Percentiles rank a stretch among this genome's conserved stretches.
Conservation (phyloP, 306 rosid genomes). For the Gleditsia sinensis region DNA sequence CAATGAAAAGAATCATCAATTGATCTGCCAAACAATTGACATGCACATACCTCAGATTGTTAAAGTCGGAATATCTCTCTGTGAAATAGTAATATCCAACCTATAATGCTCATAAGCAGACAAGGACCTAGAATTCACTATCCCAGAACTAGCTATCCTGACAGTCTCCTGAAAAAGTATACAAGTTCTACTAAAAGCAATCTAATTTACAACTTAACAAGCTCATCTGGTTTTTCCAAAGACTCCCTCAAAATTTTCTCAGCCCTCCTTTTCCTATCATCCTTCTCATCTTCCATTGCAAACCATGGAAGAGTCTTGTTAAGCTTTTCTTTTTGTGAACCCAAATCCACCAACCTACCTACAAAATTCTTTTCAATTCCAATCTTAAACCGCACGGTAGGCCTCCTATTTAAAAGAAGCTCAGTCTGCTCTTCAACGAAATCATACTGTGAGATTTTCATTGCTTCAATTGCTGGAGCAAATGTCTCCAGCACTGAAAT, state of each 20-base stretch:
- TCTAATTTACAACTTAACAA: slow-evolving; percentile 76
- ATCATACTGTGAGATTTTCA: slow-evolving; percentile 46
- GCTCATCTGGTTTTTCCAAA: slow-evolving; percentile 67
- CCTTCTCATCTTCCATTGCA: slow-evolving; percentile 62
- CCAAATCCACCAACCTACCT: slow-evolving; percentile 45
- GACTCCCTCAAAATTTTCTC: slow-evolving; percentile 82
- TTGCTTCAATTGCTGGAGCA: slow-evolving; percentile 82
- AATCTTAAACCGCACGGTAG: slow-evolving; percentile 71
- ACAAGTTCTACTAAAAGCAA: slow-evolving; percentile 58
- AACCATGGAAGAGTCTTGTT: slow-evolving; percentile 50
- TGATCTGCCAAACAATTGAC: slow-evolving; percentile 52
- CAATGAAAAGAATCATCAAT: slow-evolving; percentile 58
- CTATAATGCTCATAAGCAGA: slow-evolving; percentile 59
- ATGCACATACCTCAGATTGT: slow-evolving; percentile 73
- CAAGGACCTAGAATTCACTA: slow-evolving; percentile 48
- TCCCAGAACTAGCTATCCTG: slow-evolving; percentile 59
- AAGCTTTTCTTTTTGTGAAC: slow-evolving; percentile 48
- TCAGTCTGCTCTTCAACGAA: slow-evolving; percentile 49
- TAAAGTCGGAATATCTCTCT: slow-evolving; percentile 51
- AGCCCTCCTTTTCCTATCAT: slow-evolving; percentile 76
- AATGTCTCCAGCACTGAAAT: slow-evolving; percentile 67
- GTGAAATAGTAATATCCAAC: slow-evolving; percentile 57
- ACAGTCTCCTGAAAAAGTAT: slow-evolving; percentile 74
- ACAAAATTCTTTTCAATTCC: slow-evolving; percentile 61
- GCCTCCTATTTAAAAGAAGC: slow-evolving; percentile 47